Evolutionary conservation across 306 rosid species (phyloP), one percentile per base, ranked within the genome.

Genomic region (Begonia peltatifolia): DNA sequence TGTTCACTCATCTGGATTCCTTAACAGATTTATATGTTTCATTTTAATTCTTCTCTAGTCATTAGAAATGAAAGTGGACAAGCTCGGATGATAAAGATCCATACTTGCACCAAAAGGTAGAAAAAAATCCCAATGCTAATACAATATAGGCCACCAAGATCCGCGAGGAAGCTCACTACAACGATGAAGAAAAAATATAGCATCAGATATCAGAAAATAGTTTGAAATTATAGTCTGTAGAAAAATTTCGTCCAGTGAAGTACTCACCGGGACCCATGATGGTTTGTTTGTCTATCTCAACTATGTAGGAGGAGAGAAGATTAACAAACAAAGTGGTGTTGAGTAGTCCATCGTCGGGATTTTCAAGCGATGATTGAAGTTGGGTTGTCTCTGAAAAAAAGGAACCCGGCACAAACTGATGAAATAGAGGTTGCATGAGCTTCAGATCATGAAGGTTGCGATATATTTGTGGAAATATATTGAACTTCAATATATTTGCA

Each of bases 131-230:
- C 94, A 55, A 92, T 61, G 59, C 94, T 83, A 70, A 92, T 65
- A 75, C 99, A 92, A 71, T 92, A 92, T 35, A 92, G 74, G 65
- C 99, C 99, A 71, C 99, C 96, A 46, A 92, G 84, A 69, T 92
- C 96, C 6, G 99, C 99, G 51, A 92, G 94, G 78, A 92, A 92
- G 74, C 96, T 71, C 81, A 92, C 96, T 92, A 78, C 81, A 71
- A 3, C 1, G 23, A 51, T 50, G 16, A 23, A 48, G 50, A 52
- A 62, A 56, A 50, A 65, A 58, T 58, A 64, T 52, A 60, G 41
- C 42, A 59, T 68, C 47, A 57, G 69, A 67, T 49, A 52, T 17
- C 47, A 47, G 18, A 58, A 55, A 12, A 58, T 8, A 23, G 54
- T 46, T 52, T 14, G 3, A 41, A 63, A 41, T 54, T 3, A 42